A percentile compares a stretch with the other conserved stretches of the same genome.
phyloP scores from a whole-genome alignment of 2,329 filamentous ascomycete species.

The Sporothrix brasiliensis region DNA sequence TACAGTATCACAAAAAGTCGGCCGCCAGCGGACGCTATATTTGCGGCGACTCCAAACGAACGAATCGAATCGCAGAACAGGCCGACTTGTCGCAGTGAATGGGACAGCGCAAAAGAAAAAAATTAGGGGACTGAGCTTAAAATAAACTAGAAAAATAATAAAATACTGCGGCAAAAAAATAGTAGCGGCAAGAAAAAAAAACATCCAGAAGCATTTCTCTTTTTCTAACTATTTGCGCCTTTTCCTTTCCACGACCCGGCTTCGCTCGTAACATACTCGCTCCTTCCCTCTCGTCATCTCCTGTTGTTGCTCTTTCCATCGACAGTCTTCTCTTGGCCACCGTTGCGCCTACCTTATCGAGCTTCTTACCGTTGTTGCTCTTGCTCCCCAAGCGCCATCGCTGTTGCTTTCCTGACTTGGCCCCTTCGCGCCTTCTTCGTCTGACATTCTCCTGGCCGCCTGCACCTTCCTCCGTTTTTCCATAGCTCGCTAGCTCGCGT shows the following conservation, averaged over 20 bases:
- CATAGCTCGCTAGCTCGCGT: conserved; percentile 28
- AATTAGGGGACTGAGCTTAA: conserved; percentile 21
- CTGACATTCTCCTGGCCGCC: conserved; percentile 7
- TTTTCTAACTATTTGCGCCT: conserved; percentile 26
- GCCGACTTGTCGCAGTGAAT: background rate
- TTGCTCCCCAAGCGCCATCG: conserved; percentile 6
- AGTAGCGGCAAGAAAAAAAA: conserved; percentile 22
- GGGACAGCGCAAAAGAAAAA: background rate
- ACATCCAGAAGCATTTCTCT: conserved; percentile 2
- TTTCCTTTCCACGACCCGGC: conserved; percentile 13
- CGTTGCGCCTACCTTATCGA: background rate
- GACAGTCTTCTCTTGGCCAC: background rate
- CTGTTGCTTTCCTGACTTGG: conserved; percentile 6
- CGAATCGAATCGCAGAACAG: conserved; percentile 27
- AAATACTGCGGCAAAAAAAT: conserved; percentile 26
- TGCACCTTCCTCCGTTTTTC: conserved; percentile 27
- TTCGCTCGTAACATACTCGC: background rate
- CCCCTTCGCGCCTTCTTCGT: conserved; percentile 25
- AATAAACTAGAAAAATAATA: conserved; percentile 2
- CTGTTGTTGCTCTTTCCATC: conserved; percentile 13
- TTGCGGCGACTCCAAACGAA: conserved; percentile 13
- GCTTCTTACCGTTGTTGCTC: background rate
- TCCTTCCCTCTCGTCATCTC: conserved; percentile 25
- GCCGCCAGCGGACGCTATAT: conserved; percentile 21
- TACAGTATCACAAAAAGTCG: conserved; percentile 22